Conservation (phyloP, 139 green algal genomes). For the Deuterostichococcus epilithicus region DNA sequence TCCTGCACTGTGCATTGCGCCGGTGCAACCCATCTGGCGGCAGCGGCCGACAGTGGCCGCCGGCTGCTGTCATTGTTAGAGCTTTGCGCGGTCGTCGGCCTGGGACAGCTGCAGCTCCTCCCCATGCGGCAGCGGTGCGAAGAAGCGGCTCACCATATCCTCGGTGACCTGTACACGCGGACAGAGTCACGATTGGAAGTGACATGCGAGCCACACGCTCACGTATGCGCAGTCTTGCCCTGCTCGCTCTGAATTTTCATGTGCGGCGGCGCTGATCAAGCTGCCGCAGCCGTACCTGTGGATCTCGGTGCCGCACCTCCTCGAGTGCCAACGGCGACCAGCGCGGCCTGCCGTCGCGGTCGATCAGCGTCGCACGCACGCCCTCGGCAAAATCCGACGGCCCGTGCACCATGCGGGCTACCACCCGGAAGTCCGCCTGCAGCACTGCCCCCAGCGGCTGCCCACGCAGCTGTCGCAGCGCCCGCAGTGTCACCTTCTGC, state of each 20-base stretch:
- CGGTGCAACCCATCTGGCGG: no score
- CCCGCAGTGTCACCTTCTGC: slow-evolving; percentile 38
- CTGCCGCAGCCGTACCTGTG: no score
- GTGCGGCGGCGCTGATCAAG: neutral
- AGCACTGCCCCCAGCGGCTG: slow-evolving; percentile 55
- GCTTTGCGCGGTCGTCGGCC: neutral
- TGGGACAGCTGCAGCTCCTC: slow-evolving; percentile 26
- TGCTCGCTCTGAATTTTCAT: neutral
- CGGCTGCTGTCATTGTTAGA: neutral
- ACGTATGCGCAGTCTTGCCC: neutral
- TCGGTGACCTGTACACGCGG: slow-evolving; percentile 3
- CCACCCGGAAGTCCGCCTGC: slow-evolving; percentile 56
- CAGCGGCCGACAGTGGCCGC: no score
- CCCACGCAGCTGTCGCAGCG: slow-evolving; percentile 18
- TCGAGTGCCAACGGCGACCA: slow-evolving; percentile 56
- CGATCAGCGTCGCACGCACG: slow-evolving; percentile 70
- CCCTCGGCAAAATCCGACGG: slow-evolving; percentile 58
- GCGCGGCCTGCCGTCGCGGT: slow-evolving; percentile 51
- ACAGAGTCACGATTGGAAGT: neutral
- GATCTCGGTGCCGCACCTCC: no score
- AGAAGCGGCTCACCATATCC: slow-evolving; percentile 3
- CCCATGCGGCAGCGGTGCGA: slow-evolving; percentile 11
- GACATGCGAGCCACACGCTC: neutral
- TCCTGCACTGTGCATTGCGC: no score
- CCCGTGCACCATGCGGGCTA: slow-evolving; percentile 28